Conservation (phyloP, 768 basidiomycete genomes). For the Tulasnella sp. region DNA sequence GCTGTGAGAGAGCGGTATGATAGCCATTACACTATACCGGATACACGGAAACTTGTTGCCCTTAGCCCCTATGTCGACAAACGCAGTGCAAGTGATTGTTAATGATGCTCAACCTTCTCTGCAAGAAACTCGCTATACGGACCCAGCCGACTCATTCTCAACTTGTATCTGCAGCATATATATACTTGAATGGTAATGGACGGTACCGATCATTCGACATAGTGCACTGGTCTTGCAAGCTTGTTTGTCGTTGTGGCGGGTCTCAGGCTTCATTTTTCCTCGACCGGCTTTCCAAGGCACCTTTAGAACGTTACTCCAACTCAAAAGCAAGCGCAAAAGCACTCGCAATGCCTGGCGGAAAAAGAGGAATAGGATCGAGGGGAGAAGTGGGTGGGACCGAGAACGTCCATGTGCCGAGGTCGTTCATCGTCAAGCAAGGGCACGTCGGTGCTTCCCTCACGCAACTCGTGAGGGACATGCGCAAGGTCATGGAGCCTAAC, state of each 20-base stretch:
- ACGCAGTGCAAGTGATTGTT: not conserved
- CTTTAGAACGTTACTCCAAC: not conserved
- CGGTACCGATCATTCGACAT: not conserved
- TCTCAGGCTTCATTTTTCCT: not conserved
- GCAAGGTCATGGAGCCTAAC: conserved; percentile 97
- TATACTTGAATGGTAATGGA: not conserved
- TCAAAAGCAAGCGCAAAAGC: not conserved
- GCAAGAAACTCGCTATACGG: no score
- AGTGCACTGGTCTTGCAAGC: not conserved
- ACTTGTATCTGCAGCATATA: not conserved
- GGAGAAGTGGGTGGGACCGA: not conserved
- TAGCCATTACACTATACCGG: conserved; percentile 7
- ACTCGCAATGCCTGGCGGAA: not conserved
- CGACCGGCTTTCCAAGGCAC: not conserved
- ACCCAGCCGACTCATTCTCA: no score
- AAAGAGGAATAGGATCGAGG: not conserved
- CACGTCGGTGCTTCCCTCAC: conserved; percentile 76
- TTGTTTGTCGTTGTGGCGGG: not conserved
- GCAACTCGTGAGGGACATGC: conserved; percentile 84
- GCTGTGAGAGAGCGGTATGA: conserved; percentile 7
- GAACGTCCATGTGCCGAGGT: conserved; percentile 50
- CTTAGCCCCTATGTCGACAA: not conserved
- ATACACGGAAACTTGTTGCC: not conserved
- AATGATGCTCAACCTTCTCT: not conserved
- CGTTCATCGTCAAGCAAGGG: conserved; percentile 95